Evolutionary conservation across 176 grass and related monocot species (phyloP).

Genomic region (Guadua angustifolia): DNA sequence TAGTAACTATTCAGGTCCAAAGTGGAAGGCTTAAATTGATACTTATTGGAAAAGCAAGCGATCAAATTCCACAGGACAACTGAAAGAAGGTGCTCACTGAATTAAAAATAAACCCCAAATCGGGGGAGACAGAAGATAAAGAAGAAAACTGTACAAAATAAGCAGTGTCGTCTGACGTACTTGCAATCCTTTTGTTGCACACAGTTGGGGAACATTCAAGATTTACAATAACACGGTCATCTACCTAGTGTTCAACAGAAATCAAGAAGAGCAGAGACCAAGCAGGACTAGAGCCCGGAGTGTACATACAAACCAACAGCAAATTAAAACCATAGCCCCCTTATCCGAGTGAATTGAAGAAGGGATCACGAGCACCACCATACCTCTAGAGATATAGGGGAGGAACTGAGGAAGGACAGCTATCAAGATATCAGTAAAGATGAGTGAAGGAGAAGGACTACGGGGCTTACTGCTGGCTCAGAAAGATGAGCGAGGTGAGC

Average conservation of each 20-base stretch:
- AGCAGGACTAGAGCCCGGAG: not conserved
- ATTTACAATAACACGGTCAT: conserved; percentile 34
- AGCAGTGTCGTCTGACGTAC: not conserved
- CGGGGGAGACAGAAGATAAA: not conserved
- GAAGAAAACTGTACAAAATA: not conserved
- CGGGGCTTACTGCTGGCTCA: not conserved
- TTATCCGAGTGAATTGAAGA: conserved; percentile 17
- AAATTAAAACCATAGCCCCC: not conserved
- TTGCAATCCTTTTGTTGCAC: conserved; percentile 1
- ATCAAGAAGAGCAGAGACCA: conserved; percentile 7
- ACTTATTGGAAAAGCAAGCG: not conserved
- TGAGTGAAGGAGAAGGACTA: not conserved
- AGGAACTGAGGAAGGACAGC: conserved; percentile 11
- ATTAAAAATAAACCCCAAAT: conserved; percentile 3
- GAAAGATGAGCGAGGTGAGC: not conserved
- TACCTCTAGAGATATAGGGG: conserved; percentile 33
- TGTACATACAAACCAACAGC: not conserved
- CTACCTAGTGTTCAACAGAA: conserved; percentile 10
- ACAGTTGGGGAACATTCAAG: conserved; percentile 43
- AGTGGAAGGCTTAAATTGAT: not conserved
- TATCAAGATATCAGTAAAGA: not conserved
- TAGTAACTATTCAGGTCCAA: not conserved
- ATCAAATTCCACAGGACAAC: not conserved
- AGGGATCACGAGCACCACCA: conserved; percentile 12
- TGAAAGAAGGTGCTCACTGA: not conserved